Evolutionary conservation across 768 basidiomycete genomes (phyloP), one percentile per base, ranked within the genome.

Genomic region (Auriscalpium orientale): DNA sequence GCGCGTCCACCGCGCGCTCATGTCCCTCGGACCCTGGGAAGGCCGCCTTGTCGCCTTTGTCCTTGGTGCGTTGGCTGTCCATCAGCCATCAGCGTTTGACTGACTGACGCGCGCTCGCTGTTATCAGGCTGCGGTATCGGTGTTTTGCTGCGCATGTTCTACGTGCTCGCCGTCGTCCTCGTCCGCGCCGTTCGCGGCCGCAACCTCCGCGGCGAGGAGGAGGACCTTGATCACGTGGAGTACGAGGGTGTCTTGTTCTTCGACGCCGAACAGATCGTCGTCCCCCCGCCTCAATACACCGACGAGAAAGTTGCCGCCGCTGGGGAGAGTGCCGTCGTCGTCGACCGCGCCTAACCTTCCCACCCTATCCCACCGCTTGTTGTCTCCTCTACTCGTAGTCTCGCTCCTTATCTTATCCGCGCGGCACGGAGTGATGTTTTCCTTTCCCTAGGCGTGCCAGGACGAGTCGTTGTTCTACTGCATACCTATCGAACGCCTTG

Each of bases 11-110:
- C 71, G 70, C 54, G 85, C 89, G 2, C 70, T 91, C 54, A 81
- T 81, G 74, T 68, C 79, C 8, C 80, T 92, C 15, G 87, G 89
- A 12, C 82, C 82, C 18, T 91, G 90, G 89, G 90, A 92, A 70
- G 89, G 89, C 51, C 77, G 88, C 50, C 82, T 83, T 10, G 84
- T 92, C 15, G 84, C 91, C 4, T 92, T 92, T 58, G 89, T 92
- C 55, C 78, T 92, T 16, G 90, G 89, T 82, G 51, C 63, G 81
- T 75, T 22, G 37, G 45, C 21, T 40, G 13, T 10, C 28, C 44
- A 18, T 43, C 35, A 16, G 44, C 34, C 18, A 47, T 34, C 15
- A 28, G 40, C 22, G 33, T 11, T 20, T 49, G 21, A 12, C 15
- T 40, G 9, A 48, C 21, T 18, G n/a, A 44, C 45, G 21, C 33